Base-by-base conservation (phyloP, 495 filamentous ascomycete genomes). In the Neurospora sp. region DNA sequence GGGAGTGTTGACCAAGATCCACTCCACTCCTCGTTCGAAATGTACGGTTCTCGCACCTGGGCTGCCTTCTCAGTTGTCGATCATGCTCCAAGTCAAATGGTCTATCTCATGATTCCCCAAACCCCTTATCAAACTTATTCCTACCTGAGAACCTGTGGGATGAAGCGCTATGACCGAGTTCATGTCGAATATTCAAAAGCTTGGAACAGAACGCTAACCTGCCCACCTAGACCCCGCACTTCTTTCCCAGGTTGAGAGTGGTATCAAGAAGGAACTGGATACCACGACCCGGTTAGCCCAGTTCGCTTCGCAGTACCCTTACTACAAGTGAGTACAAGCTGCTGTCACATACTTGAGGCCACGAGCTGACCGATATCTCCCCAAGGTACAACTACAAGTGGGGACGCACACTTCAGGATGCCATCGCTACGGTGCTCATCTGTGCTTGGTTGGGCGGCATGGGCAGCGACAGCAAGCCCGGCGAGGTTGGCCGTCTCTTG, bases 371-470 rank as follows among this genome's bases (percentile, higher is more conserved):
- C 48, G 59, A 44, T 53, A 5, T 71, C 12, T 35, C 68, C 22
- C 2, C 71, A 46, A 88, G 86, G 77, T 94, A 94, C 81, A 98
- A 98, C 78, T 82, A 84, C 22, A 83, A 92, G 79, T 99, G 96
- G 96, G 86, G 88, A 8, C 88, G 93, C 39, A 89, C 92, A 74
- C 82, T 98, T 35, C 96, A 98, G 82, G 94, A 96, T 80, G 87
- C 91, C 59, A 91, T 92, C 76, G 85, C 86, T 37, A 89, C 89
- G 1, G 86, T 95, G 74, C 83, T 97, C 71, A 81, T 96, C 53
- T 92, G 89, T 75, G 88, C 88, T 40, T 97, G 92, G 91, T 85
- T 96, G 37, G 92, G 93, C 46, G 91, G 91, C 14, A 77, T 85
- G 79, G 80, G 74, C 74, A 78, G 77, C 40, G 79, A 84, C 69